Base-by-base conservation (phyloP, 108 stramenopile genomes). In the Cyclostephanos tholiformis region DNA sequence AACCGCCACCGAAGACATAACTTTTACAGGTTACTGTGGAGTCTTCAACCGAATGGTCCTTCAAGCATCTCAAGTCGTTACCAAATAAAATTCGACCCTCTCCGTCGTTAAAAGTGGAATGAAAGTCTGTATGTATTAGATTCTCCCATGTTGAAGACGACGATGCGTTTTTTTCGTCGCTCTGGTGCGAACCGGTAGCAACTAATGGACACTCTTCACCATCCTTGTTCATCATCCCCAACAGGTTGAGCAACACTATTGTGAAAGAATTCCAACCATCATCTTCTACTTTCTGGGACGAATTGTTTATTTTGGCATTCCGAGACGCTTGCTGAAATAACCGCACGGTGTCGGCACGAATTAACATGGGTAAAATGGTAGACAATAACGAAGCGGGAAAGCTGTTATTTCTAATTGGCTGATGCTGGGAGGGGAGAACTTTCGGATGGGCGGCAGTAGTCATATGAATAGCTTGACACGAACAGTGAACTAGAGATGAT, bases 341-440 rank as follows among this genome's bases (percentile, higher is more conserved):
- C n/a, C 86, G 59, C 8, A 77, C 59, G 56, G 83, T 84, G 56
- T 91, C 91, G 1, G 85, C 73, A 32, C 91, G 71, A 57, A 91
- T 80, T 26, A 75, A 65, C 6, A 87, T 19, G 20, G 86, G 56
- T n/a, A 80, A 59, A 9, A 14, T 53, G 26, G 44, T 53, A 43
- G 52, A 66, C 53, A 57, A 23, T 27, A 20, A 35, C 4, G 51
- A 30, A 0, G 46, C 25, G 14, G 57, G 43, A 30, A 25, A 38
- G 8, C 35, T 25, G 41, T 41, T 22, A 41, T 36, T 10, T 20
- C 56, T 35, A 3, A 19, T 30, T 13, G 17, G 17, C 30, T 17
- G 57, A 58, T 26, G 4, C 17, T 17, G 26, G 32, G 30, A 58
- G 6, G 30, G 30, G 30, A 26, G 26, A 27, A 35, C 17, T 26